Percentiles rank a stretch among this genome's conserved stretches.
Conservation (phyloP, 202 grass and related monocot species). For the Eragrostis tef region DNA sequence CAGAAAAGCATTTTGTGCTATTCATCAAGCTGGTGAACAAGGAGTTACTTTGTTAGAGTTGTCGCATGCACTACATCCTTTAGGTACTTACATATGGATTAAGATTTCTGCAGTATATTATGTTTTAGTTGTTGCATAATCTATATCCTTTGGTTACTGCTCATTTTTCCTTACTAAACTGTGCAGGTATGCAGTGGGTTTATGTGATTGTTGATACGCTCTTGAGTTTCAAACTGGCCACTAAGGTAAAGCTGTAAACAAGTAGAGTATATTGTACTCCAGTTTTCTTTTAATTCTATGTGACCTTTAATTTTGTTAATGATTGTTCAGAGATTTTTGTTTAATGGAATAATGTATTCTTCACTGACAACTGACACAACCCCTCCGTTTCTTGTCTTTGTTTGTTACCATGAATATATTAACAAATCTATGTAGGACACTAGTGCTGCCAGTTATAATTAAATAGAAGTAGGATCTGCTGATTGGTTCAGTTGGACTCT, state of each 20-base stretch:
- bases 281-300: conserved; percentile 7
- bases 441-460: neutral
- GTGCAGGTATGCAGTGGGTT: conserved; percentile 53
- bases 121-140: conserved; percentile 17
- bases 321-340: neutral
- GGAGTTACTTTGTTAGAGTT: conserved; percentile 72
- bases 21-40: conserved; percentile 72
- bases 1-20: conserved; percentile 64
- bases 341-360: conserved; percentile 12
- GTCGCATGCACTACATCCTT: conserved; percentile 53
- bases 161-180: conserved; percentile 31
- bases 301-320: neutral
- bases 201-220: conserved; percentile 67
- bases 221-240: conserved; percentile 61
- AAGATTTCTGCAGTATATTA: conserved; percentile 28
- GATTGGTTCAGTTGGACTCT: conserved; percentile 16
- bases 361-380: neutral
- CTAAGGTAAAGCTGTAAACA: conserved; percentile 64
- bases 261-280: conserved; percentile 15
- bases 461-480: conserved; percentile 12
- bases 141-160: conserved; percentile 2
- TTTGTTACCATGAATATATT: neutral
- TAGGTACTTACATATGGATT: conserved; percentile 57
- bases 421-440: conserved; percentile 6
- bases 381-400: neutral